Evolutionary conservation across 306 rosid genomes (phyloP), one percentile per base, ranked within the genome.

Genomic region (Gleditsia sinensis): DNA sequence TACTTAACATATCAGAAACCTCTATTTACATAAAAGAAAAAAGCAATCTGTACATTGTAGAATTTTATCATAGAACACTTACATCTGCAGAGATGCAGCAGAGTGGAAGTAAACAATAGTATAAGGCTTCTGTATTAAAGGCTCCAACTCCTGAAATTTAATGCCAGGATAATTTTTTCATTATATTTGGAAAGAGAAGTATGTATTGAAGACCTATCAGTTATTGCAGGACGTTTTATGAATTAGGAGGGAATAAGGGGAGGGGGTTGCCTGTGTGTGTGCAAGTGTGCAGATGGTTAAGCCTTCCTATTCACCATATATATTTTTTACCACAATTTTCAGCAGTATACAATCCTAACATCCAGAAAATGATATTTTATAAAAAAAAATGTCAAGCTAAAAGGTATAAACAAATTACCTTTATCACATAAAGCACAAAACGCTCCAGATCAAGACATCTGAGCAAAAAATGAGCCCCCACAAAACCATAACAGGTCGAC

Each of bases 361-460:
- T 61, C 67, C 23, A 32, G 75, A 55, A 63, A 49, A 49, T 39
- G 67, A 62, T 68, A 56, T 75, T 10, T 71, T 71, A 37, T 58
- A 46, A 64, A n/a, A 66, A 77, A 62, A 70, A 40, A 79, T 40
- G 55, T 9, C 34, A 69, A 80, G 67, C 40, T 65, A 24, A 75
- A 83, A 63, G 40, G 57, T 34, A 58, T 59, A 78, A 63, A 77
- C 67, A 42, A 70, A 72, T 67, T 81, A 94, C 99, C 99, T 95
- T 95, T 59, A 95, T 79, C 32, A 90, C 93, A 50, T 90, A 74
- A 17, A 85, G 93, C 42, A 95, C 88, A 90, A 92, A 95, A 14
- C 96, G 93, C 74, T 95, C 99, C 76, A 95, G 83, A 85, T 94
- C 98, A 76, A 92, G 99, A 79, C 99, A 95, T 40, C 96, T 88